phyloP scores from a whole-genome alignment of 768 basidiomycete genomes.

The Suillus cothurnatus region DNA sequence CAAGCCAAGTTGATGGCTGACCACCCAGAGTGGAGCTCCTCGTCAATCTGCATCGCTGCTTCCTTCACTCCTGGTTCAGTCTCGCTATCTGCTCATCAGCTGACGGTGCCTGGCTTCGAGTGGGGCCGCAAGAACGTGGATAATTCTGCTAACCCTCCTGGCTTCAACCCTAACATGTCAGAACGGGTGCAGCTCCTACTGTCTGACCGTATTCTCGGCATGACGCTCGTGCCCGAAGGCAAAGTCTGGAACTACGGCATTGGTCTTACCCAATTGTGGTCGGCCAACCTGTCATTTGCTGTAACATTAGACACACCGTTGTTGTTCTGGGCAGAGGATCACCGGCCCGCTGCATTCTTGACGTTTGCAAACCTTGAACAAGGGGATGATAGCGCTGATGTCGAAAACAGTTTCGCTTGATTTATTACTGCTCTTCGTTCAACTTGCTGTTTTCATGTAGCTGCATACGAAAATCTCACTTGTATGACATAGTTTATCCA shows the following conservation, averaged over 20 bases:
- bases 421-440: slow-evolving; percentile 19
- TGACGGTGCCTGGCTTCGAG: slow-evolving; percentile 92
- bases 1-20: slow-evolving; percentile 98
- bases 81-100: slow-evolving; percentile 88
- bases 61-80: slow-evolving; percentile 99
- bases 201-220: slow-evolving; percentile 94
- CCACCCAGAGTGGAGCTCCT: slow-evolving; percentile 93
- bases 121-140: slow-evolving; percentile 96
- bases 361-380: slow-evolving; percentile 90
- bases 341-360: slow-evolving; percentile 92
- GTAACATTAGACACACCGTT: slow-evolving; percentile 92
- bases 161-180: slow-evolving; percentile 99
- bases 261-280: slow-evolving; percentile 91
- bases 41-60: slow-evolving; percentile 89
- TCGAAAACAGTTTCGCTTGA: slow-evolving; percentile 93
- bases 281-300: slow-evolving; percentile 75
- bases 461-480: slow-evolving; percentile 6
- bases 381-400: slow-evolving; percentile 92
- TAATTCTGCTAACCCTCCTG: slow-evolving; percentile 80
- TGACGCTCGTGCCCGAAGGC: slow-evolving; percentile 93
- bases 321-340: slow-evolving; percentile 95
- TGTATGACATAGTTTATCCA: slow-evolving; percentile 1
- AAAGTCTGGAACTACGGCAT: slow-evolving; percentile 97
- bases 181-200: slow-evolving; percentile 91
- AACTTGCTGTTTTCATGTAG: slow-evolving; percentile 8